These are phyloP conservation scores for Rugonectria rugulosa DNA, from an alignment of 2,329 filamentous ascomycete species.

Conservation along the genomic window DNA sequence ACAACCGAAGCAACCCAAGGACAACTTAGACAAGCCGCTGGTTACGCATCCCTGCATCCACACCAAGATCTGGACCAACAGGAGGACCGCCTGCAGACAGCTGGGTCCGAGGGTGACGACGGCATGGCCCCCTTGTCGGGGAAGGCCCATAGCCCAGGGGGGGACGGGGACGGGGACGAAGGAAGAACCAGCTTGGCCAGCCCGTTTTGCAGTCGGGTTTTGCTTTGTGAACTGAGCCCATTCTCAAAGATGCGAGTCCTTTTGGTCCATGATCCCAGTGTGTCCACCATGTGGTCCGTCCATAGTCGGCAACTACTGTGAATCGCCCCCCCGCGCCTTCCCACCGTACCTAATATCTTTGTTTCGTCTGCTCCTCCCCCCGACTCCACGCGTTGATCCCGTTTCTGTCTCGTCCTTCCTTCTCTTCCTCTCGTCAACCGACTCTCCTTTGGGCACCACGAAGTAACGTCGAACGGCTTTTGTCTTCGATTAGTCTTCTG, in stretches of 20 bases:
- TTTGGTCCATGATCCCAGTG: too few relatives aligned
- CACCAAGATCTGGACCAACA: constrained; percentile 13
- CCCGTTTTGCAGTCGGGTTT: constrained; percentile 1
- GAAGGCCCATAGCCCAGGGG: not conserved
- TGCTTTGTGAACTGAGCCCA: not conserved
- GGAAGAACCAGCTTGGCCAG: not conserved
- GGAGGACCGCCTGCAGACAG: not conserved
- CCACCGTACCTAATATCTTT: constrained; percentile 35
- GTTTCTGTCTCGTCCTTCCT: constrained; percentile 16
- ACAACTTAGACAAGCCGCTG: constrained; percentile 3
- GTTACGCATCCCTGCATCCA: constrained; percentile 9
- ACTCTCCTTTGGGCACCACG: constrained; percentile 33
- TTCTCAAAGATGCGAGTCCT: too few relatives aligned
- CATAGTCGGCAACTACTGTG: not conserved
- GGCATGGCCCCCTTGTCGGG: constrained; percentile 1
- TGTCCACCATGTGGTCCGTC: constrained; percentile 4
- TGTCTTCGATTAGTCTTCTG: constrained; percentile 36
- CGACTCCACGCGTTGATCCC: constrained; percentile 21
- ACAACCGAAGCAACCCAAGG: not conserved
- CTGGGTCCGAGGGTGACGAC: not conserved
- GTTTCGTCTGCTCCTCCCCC: constrained; percentile 41
- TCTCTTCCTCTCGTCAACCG: constrained; percentile 20
- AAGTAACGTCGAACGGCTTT: constrained; percentile 31
- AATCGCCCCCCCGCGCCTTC: not conserved
- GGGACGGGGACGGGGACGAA: not conserved